These are phyloP conservation scores for Rhodotorula sphaerocarpa DNA, from an alignment of 768 basidiomycete species.

Conservation along the genomic window DNA sequence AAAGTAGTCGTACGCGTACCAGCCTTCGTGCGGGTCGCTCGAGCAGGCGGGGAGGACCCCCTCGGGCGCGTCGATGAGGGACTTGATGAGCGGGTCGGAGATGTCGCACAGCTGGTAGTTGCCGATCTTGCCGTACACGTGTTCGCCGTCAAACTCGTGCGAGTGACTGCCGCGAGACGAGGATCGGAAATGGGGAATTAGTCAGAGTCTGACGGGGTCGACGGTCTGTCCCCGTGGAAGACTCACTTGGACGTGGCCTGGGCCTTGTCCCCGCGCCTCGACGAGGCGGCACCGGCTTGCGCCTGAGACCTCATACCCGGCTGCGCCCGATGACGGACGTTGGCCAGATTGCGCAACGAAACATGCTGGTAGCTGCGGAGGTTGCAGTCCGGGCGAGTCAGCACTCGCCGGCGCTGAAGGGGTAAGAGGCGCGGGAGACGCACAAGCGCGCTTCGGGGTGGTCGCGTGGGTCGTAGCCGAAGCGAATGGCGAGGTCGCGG, in stretches of 20 bases:
- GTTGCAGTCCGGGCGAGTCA: not conserved
- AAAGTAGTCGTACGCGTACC: constrained; percentile 69
- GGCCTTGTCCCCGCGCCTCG: not conserved
- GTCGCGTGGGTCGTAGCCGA: constrained; percentile 81
- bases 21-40: constrained; percentile 66
- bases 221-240: not conserved
- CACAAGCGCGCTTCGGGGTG: constrained; percentile 67
- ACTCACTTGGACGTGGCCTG: not conserved
- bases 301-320: not conserved
- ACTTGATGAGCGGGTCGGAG: constrained; percentile 68
- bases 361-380: constrained; percentile 72
- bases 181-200: too few species aligned
- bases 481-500: constrained; percentile 76
- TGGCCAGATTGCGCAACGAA: constrained; percentile 70
- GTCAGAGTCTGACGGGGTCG: too few species aligned
- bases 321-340: constrained; percentile 14
- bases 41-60: constrained; percentile 61
- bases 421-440: constrained; percentile 39
- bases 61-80: constrained; percentile 66
- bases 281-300: not conserved
- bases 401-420: not conserved
- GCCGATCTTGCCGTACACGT: constrained; percentile 71
- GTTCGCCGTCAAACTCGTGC: constrained; percentile 81
- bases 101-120: constrained; percentile 94
- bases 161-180: constrained; percentile 52